phyloP scores from a whole-genome alignment of 441 rosid genomes.

The Dalechampia spathulata region DNA sequence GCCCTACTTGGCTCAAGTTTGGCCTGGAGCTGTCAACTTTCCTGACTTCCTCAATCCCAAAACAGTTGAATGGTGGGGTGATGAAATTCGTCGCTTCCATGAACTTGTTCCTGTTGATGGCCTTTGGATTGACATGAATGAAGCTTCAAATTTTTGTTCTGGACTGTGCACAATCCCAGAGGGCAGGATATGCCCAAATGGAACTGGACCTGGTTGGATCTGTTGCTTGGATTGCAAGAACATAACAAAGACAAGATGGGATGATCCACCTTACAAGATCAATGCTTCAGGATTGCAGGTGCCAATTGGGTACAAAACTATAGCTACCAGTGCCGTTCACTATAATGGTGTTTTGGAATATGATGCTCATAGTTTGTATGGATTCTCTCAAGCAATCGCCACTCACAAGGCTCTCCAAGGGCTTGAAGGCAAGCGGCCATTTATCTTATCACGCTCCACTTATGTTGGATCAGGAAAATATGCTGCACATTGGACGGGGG shows the following conservation, averaged over 20 bases:
- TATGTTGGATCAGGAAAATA: conserved; percentile 88
- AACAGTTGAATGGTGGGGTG: conserved; percentile 90
- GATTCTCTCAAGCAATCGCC: conserved; percentile 82
- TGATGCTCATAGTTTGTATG: conserved; percentile 88
- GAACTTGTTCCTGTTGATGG: conserved; percentile 88
- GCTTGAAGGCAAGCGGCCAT: conserved; percentile 82
- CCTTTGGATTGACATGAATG: conserved; percentile 96
- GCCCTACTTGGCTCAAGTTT: conserved; percentile 88
- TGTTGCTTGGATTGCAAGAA: conserved; percentile 99
- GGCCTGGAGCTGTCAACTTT: conserved; percentile 93
- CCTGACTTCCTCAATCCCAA: conserved; percentile 97
- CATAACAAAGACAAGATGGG: conserved; percentile 80
- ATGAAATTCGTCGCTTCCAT: conserved; percentile 84
- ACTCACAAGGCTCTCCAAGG: conserved; percentile 79
- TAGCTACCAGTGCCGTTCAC: conserved; percentile 88
- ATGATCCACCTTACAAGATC: conserved; percentile 93
- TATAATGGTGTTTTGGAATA: conserved; percentile 86
- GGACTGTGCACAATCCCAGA: conserved; percentile 72
- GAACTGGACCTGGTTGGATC: conserved; percentile 86
- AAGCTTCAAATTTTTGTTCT: conserved; percentile 82
- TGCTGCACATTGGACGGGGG: conserved; percentile 97
- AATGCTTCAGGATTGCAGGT: conserved; percentile 70
- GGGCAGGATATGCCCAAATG: conserved; percentile 62
- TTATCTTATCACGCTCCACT: conserved; percentile 80
- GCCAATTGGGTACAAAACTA: conserved; percentile 82